A percentile compares a stretch with the other conserved stretches of the same genome.
phyloP scores from a whole-genome alignment of 257 asterid species.

The Osmanthus fragrans region DNA sequence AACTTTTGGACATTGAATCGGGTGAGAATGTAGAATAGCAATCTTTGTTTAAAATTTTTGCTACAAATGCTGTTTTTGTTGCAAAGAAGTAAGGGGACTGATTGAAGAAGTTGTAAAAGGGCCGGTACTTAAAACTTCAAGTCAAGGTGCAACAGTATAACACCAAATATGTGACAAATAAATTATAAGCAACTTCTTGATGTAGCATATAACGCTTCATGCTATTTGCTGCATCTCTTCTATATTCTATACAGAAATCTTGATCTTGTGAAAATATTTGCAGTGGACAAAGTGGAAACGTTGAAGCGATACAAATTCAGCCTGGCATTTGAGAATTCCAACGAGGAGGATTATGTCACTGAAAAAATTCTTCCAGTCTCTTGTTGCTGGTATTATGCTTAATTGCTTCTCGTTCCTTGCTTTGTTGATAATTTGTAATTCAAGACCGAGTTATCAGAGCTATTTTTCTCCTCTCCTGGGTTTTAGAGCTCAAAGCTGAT shows the following conservation, averaged over 20 bases:
- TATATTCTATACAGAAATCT: not conserved
- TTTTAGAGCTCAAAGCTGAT: not conserved
- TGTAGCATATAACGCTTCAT: not conserved
- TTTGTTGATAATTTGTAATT: slow-evolving; percentile 16
- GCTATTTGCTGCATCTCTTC: not conserved
- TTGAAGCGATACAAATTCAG: slow-evolving; percentile 85
- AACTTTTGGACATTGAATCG: not conserved
- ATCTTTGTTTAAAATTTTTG: not conserved
- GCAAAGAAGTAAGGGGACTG: not conserved
- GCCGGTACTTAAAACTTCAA: not conserved
- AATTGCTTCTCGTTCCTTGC: slow-evolving; percentile 9
- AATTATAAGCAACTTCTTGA: not conserved
- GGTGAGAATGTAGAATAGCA: not conserved
- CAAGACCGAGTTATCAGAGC: not conserved
- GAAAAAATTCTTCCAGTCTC: slow-evolving; percentile 92
- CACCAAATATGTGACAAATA: not conserved
- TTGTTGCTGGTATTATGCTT: slow-evolving; percentile 81
- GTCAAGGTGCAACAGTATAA: not conserved
- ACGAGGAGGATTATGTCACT: slow-evolving; percentile 95
- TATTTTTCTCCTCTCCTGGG: not conserved
- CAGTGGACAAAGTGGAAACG: slow-evolving; percentile 87
- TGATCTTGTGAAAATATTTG: slow-evolving; percentile 22
- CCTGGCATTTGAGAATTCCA: slow-evolving; percentile 98
- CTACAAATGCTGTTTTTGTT: not conserved
- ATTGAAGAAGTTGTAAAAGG: not conserved